Percentiles rank a stretch among this genome's conserved stretches.
Evolutionary conservation across 1,284 basidiomycete genomes (phyloP).

Genomic region (Cutaneotrichosporon dermatis): DNA sequence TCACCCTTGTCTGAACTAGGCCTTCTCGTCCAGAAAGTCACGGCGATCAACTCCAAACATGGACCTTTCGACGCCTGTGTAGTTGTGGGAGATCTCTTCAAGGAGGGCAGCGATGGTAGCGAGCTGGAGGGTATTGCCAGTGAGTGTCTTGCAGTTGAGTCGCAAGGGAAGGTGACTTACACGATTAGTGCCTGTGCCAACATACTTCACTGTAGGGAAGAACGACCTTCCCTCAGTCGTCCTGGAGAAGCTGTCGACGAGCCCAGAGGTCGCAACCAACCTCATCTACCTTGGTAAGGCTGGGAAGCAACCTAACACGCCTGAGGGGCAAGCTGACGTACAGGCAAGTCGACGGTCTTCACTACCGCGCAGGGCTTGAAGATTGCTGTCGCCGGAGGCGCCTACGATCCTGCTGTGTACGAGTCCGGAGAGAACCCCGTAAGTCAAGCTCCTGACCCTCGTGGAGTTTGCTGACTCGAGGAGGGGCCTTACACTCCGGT

Average conservation of each 20-base stretch:
- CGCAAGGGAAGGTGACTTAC: slow-evolving; percentile 3
- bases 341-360: slow-evolving; percentile 77
- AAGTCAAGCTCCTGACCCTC: neutral
- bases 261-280: slow-evolving; percentile 73
- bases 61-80: slow-evolving; percentile 88
- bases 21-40: slow-evolving; percentile 73
- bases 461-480: neutral
- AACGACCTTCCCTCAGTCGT: slow-evolving; percentile 66
- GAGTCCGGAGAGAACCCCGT: slow-evolving; percentile 21
- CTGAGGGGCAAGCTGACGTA: neutral
- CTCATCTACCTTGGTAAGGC: slow-evolving; percentile 67
- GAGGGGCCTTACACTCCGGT: slow-evolving; percentile 67
- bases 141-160: slow-evolving; percentile 16
- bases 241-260: slow-evolving; percentile 67
- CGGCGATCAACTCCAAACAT: slow-evolving; percentile 83
- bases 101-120: slow-evolving; percentile 53
- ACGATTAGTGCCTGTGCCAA: slow-evolving; percentile 70
- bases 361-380: slow-evolving; percentile 78
- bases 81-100: slow-evolving; percentile 88
- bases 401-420: slow-evolving; percentile 62
- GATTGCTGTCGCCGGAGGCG: slow-evolving; percentile 78
- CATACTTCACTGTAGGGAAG: slow-evolving; percentile 86
- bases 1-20: slow-evolving; percentile 72
- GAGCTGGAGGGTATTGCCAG: slow-evolving; percentile 48
- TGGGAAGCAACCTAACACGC: too few relatives aligned